These are phyloP conservation scores for Leptodermis oblonga DNA, from an alignment of 257 asterid genomes.

Conservation along the genomic window DNA sequence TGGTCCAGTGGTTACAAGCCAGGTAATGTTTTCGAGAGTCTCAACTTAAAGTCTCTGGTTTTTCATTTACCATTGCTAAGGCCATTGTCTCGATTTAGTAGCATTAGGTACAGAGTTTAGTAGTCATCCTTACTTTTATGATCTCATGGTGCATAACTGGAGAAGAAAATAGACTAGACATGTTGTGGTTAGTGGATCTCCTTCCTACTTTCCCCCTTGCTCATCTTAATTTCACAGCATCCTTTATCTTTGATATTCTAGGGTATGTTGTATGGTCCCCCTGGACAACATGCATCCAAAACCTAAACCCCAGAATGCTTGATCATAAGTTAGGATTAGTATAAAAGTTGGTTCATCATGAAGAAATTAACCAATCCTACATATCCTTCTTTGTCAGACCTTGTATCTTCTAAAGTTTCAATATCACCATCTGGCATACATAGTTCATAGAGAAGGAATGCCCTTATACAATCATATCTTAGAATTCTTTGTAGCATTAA, in stretches of 20 bases:
- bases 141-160: neutral
- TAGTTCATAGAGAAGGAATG: neutral
- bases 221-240: neutral
- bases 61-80: neutral
- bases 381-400: neutral
- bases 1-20: slow-evolving; percentile 78
- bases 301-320: neutral
- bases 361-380: neutral
- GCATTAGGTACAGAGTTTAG: neutral
- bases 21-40: slow-evolving; percentile 43
- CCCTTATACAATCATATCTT: neutral
- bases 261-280: neutral
- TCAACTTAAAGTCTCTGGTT: neutral
- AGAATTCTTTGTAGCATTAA: neutral
- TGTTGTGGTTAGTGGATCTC: too few relatives aligned
- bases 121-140: neutral
- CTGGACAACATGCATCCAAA: neutral
- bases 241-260: neutral
- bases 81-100: neutral
- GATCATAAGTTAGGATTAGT: neutral
- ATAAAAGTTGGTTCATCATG: neutral
- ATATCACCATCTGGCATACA: neutral
- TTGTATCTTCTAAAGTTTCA: neutral
- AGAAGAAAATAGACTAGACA: too few relatives aligned
- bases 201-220: neutral